These are phyloP conservation scores for Metschnikowia rubicola DNA, from an alignment of 805 yeast species.

Conservation along the genomic window DNA sequence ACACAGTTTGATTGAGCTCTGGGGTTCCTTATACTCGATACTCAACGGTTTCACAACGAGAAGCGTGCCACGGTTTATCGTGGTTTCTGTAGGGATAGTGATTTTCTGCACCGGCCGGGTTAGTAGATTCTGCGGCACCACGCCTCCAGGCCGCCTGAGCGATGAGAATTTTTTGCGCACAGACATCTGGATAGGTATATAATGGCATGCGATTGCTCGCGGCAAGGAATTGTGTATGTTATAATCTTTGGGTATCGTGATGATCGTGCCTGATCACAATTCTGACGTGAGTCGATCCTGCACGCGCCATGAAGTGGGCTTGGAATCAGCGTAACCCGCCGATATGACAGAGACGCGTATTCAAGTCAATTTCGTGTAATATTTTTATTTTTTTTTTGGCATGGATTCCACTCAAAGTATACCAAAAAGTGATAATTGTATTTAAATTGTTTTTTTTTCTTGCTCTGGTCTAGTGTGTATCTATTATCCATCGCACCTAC, in stretches of 20 bases:
- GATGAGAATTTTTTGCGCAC: slow-evolving; percentile 14
- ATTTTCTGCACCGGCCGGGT: slow-evolving; percentile 7
- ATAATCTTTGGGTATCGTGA: background rate
- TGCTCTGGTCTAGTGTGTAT: too few relatives aligned
- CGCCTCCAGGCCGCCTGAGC: slow-evolving; percentile 16
- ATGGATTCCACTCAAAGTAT: too few relatives aligned
- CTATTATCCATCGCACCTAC: too few relatives aligned
- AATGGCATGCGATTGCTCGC: background rate
- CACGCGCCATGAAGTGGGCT: too few relatives aligned
- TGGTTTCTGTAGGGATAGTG: slow-evolving; percentile 13
- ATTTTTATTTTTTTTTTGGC: too few relatives aligned
- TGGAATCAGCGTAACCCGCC: too few relatives aligned
- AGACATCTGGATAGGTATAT: background rate
- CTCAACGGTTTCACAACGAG: slow-evolving; percentile 14
- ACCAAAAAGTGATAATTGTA: too few relatives aligned
- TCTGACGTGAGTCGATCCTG: too few relatives aligned
- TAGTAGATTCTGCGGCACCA: slow-evolving; percentile 17
- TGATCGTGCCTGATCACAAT: background rate
- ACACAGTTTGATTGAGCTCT: slow-evolving; percentile 14
- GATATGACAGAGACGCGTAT: too few relatives aligned
- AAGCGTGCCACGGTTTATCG: slow-evolving; percentile 10
- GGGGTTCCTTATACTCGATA: slow-evolving; percentile 8
- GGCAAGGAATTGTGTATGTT: background rate
- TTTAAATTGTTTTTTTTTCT: too few relatives aligned
- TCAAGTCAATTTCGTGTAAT: too few relatives aligned